Evolutionary conservation across 2,329 filamentous ascomycete species (phyloP), one percentile per base, ranked within the genome.

Genomic region (Dendrostoma leiphaemia): DNA sequence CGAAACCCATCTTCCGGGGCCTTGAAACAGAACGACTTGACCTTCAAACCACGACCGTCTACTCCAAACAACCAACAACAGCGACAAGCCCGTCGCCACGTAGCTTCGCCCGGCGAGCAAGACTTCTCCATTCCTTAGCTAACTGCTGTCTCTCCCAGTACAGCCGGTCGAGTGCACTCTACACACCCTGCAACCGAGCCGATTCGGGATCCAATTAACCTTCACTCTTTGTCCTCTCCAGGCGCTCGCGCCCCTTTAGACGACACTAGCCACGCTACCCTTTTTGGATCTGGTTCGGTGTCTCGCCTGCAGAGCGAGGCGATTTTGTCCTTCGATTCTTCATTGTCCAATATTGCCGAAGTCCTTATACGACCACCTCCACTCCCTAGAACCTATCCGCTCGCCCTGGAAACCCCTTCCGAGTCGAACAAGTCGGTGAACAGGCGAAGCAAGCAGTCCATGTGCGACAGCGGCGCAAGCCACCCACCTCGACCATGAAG

Each of bases 401-500:
- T 6, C 10, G 15, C 21, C n/a, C 45, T n/a, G 15, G 15, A 32
- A 3, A 1, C 31, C 31, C 31, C n/a, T n/a, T n/a, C n/a, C n/a
- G n/a, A 32, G 31, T 7, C n/a, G 10, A 12, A 38, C 35, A 13
- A 19, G n/a, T 21, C 35, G 35, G 5, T 19, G 9, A 10, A 17
- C 6, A 28, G 40, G 5, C 15, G n/a, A 38, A 21, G 13, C 45
- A n/a, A 24, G 31, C 37, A 51, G 37, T 32, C 28, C 35, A 41
- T 53, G 44, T 48, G 44, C 41, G 24, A 46, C 31, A 37, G 15
- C n/a, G n/a, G n/a, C 19, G n/a, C 15, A 10, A 32, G 21, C 15
- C 24, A 17, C 28, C 44, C 10, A 34, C 12, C 43, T 28, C 48
- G 31, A 48, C 47, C 38, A 84, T 84, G 81, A 83, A 76, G 71